These are phyloP conservation scores for Mangifera indica DNA, from an alignment of 345 rosid genomes.

Conservation along the genomic window DNA sequence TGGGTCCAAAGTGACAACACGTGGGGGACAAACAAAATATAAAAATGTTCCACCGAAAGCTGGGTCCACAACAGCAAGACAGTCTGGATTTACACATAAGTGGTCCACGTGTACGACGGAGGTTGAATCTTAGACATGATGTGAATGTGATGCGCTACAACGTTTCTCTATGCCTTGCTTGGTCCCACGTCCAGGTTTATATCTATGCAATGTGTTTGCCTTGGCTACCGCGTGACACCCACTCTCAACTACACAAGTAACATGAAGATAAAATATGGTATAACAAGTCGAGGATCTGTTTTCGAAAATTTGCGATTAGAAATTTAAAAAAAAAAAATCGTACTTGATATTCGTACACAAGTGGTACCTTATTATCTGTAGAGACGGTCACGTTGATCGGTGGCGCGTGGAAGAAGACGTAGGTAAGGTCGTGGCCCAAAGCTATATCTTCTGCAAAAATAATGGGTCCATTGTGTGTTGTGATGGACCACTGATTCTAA, in stretches of 20 bases:
- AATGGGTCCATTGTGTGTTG: not conserved
- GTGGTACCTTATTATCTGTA: not conserved
- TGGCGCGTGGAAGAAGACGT: constrained; percentile 1
- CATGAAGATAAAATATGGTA: not conserved
- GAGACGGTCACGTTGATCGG: not conserved
- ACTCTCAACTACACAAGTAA: not conserved
- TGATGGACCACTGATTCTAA: not conserved
- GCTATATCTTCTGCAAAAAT: not conserved
- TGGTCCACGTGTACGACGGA: constrained; percentile 23
- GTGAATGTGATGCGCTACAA: constrained; percentile 7
- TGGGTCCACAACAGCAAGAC: constrained; percentile 11
- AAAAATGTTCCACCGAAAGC: not conserved
- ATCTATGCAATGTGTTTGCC: not conserved
- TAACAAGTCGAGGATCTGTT: too few species aligned
- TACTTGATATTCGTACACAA: not conserved
- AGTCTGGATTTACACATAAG: constrained; percentile 1
- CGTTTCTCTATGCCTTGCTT: not conserved
- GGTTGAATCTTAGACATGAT: not conserved
- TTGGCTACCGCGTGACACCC: not conserved
- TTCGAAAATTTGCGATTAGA: too few species aligned
- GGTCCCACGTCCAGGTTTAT: constrained; percentile 9
- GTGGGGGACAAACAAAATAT: constrained; percentile 11
- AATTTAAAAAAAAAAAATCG: too few species aligned
- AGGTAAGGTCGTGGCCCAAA: not conserved
- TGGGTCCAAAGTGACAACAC: constrained; percentile 7